These are phyloP conservation scores for Pinus albicaulis DNA, from an alignment of 75 land plant species.

Conservation along the genomic window DNA sequence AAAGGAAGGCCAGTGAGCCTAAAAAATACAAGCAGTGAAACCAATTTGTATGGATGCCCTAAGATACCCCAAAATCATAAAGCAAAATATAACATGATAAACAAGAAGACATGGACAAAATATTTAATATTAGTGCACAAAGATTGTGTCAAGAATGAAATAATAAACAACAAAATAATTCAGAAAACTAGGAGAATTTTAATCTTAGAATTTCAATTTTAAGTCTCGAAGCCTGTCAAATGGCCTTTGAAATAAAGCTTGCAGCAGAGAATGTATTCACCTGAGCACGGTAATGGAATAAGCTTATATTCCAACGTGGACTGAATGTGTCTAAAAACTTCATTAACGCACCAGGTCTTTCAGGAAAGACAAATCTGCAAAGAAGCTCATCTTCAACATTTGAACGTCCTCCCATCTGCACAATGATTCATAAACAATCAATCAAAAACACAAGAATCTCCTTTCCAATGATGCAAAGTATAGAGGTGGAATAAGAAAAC, in stretches of 20 bases:
- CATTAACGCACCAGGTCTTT: slow-evolving; percentile 74
- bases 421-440: slow-evolving; percentile 7
- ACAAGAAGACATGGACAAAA: too few relatives aligned
- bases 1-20: too few relatives aligned
- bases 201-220: not conserved
- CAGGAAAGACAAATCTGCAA: slow-evolving; percentile 75
- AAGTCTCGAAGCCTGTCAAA: not conserved
- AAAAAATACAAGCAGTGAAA: not conserved
- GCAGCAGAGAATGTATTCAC: slow-evolving; percentile 15
- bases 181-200: not conserved
- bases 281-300: slow-evolving; percentile 80
- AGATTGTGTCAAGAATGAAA: too few relatives aligned
- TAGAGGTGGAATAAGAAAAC: not conserved
- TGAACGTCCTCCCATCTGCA: slow-evolving; percentile 69
- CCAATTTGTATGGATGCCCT: not conserved
- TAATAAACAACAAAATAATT: not conserved
- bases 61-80: too few relatives aligned
- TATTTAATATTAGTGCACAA: too few relatives aligned
- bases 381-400: slow-evolving; percentile 54
- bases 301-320: slow-evolving; percentile 73
- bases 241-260: not conserved
- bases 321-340: slow-evolving; percentile 70
- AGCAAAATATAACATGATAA: too few relatives aligned
- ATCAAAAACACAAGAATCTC: not conserved
- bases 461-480: too few relatives aligned